Evolutionary conservation across 139 green algal species (phyloP).

Genomic region (Chlamydomonas applanata): DNA sequence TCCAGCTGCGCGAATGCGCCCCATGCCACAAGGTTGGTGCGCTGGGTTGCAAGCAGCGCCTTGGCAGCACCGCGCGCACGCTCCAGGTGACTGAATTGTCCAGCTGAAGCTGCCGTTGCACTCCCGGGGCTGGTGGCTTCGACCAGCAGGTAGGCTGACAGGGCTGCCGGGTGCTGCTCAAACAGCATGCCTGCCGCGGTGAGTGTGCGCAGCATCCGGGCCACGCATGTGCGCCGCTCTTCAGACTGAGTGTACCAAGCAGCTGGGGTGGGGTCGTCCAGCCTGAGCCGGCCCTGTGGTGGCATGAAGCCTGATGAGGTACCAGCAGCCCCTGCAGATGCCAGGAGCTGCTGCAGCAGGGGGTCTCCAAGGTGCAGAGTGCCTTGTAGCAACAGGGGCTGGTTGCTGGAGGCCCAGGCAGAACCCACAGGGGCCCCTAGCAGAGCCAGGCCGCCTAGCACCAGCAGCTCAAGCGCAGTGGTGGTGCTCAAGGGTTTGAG

Average conservation of each 20-base stretch:
- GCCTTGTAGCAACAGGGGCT: not conserved
- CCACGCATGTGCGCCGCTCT: constrained; percentile 18
- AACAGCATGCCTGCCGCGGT: constrained; percentile 6
- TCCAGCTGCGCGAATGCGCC: constrained; percentile 47
- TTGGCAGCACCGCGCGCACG: constrained; percentile 36
- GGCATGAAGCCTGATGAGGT: not conserved
- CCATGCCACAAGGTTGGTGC: constrained; percentile 46
- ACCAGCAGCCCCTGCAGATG: too few species aligned
- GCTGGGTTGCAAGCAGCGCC: constrained; percentile 43
- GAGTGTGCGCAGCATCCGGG: constrained; percentile 17
- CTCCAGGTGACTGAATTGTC: not conserved
- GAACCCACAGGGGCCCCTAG: constrained; percentile 52
- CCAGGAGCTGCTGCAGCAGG: not conserved
- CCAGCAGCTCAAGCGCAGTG: constrained; percentile 27
- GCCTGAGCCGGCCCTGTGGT: not conserved
- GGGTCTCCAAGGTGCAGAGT: not conserved
- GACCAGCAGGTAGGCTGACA: not conserved
- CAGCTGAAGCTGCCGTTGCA: too few species aligned
- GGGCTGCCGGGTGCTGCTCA: not conserved
- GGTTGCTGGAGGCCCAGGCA: constrained; percentile 35
- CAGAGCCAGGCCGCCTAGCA: constrained; percentile 50
- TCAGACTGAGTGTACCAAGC: constrained; percentile 7
- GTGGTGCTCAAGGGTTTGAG: constrained; percentile 32
- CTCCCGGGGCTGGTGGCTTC: too few species aligned
- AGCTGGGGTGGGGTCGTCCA: constrained; percentile 6